phyloP scores from a whole-genome alignment of 805 yeast species.

The Maudiozyma turicensis region DNA sequence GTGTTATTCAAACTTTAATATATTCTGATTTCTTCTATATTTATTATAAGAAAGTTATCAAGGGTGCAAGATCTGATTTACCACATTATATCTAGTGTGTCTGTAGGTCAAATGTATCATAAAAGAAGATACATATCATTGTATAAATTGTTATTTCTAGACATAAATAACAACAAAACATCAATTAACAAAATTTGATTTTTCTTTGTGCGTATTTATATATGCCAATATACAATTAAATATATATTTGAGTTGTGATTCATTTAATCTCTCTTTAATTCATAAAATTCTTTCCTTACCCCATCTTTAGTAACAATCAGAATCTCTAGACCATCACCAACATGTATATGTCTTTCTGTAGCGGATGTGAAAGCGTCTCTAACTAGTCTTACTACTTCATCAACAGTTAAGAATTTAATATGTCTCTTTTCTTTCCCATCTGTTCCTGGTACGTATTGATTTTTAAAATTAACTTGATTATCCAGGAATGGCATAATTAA shows the following conservation, averaged over 20 bases:
- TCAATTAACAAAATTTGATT: neutral
- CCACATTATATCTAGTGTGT: slow-evolving; percentile 33
- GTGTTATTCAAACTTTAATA: slow-evolving; percentile 73
- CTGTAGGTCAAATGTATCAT: neutral
- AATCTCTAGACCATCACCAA: slow-evolving; percentile 93
- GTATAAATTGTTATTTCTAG: neutral
- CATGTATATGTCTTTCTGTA: slow-evolving; percentile 96
- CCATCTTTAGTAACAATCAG: slow-evolving; percentile 91
- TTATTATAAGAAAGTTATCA: slow-evolving; percentile 73
- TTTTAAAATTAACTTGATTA: slow-evolving; percentile 92
- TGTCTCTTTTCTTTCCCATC: slow-evolving; percentile 57
- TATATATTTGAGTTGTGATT: slow-evolving; percentile 3
- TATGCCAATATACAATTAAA: neutral
- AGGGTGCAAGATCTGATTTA: slow-evolving; percentile 66
- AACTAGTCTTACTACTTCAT: slow-evolving; percentile 79
- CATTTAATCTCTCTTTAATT: slow-evolving; percentile 71
- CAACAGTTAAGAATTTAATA: slow-evolving; percentile 57
- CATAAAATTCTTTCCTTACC: slow-evolving; percentile 69
- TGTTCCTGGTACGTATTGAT: slow-evolving; percentile 76
- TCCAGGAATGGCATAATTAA: slow-evolving; percentile 96
- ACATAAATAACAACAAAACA: neutral
- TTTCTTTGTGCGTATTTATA: neutral
- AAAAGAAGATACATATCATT: neutral
- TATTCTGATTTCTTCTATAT: slow-evolving; percentile 95
- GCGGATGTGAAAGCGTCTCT: slow-evolving; percentile 93